Conservation (phyloP, 2,329 filamentous ascomycete genomes). For the Chalara sp. region DNA sequence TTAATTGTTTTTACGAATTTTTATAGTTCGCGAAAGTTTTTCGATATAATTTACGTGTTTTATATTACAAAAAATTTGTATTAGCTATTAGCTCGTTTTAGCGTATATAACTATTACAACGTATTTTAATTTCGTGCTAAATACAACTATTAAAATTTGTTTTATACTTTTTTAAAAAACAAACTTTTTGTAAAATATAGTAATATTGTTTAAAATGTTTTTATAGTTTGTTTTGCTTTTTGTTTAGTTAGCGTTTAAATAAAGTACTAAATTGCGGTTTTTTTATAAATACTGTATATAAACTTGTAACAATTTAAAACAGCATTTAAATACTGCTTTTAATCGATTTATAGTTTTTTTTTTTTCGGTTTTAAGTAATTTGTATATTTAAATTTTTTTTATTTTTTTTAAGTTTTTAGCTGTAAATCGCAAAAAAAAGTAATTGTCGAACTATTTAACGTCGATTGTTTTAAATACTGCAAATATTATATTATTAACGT, state of each 20-base stretch:
- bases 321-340: neutral
- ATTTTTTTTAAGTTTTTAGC: constrained; percentile 4
- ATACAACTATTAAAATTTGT: constrained; percentile 8
- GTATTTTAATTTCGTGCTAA: constrained; percentile 12
- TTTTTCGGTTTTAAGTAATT: neutral
- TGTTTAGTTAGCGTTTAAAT: neutral
- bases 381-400: neutral
- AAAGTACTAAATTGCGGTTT: neutral
- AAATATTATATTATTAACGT: constrained; percentile 3
- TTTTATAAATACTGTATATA: neutral
- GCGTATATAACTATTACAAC: constrained; percentile 4
- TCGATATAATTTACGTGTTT: neutral
- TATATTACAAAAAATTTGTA: neutral
- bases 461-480: neutral
- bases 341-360: neutral
- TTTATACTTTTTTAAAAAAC: constrained; percentile 10
- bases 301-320: neutral
- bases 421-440: neutral
- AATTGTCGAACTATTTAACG: neutral
- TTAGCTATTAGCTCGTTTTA: constrained; percentile 4
- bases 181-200: constrained; percentile 1
- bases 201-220: constrained; percentile 6
- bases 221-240: neutral
- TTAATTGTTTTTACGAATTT: too few relatives aligned
- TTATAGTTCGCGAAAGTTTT: neutral